Percentiles rank a stretch among this genome's conserved stretches.
phyloP scores from a whole-genome alignment of 129 eudicot species.

The Chrysanthemum makinoi region DNA sequence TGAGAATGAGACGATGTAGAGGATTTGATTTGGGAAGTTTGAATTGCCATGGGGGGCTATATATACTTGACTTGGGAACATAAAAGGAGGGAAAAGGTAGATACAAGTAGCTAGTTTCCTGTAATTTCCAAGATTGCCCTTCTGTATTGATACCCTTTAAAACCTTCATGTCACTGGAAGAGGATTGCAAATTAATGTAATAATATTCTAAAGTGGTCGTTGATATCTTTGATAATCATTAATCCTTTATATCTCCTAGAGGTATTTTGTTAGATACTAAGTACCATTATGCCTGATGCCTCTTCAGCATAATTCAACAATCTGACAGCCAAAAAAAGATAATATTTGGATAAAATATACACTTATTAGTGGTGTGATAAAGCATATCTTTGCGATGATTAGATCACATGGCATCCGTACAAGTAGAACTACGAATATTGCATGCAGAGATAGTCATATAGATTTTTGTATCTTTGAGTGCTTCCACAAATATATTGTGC shows the following conservation, averaged over 20 bases:
- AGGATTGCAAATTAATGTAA: conserved; percentile 12
- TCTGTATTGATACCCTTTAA: conserved; percentile 7
- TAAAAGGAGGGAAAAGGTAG: conserved; percentile 21
- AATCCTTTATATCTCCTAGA: no score
- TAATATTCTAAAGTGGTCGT: no score
- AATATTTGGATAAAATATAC: background rate
- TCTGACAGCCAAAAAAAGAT: background rate
- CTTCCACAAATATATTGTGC: conserved; percentile 17
- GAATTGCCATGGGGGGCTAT: conserved; percentile 15
- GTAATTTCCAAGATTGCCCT: background rate
- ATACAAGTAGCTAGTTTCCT: conserved; percentile 17
- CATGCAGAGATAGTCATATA: background rate
- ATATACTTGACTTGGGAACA: conserved; percentile 20
- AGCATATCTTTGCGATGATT: background rate
- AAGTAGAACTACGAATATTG: no score
- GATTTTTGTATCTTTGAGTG: conserved; percentile 28
- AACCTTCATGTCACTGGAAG: conserved; percentile 13
- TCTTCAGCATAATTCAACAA: background rate
- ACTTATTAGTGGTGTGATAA: background rate
- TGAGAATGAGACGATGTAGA: background rate
- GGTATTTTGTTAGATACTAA: no score
- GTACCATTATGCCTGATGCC: background rate
- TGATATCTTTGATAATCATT: no score
- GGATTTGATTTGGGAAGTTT: conserved; percentile 12
- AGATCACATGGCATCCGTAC: background rate